Evolutionary conservation across 75 land plant species (phyloP).

Genomic region (Isoetes taiwanensis): DNA sequence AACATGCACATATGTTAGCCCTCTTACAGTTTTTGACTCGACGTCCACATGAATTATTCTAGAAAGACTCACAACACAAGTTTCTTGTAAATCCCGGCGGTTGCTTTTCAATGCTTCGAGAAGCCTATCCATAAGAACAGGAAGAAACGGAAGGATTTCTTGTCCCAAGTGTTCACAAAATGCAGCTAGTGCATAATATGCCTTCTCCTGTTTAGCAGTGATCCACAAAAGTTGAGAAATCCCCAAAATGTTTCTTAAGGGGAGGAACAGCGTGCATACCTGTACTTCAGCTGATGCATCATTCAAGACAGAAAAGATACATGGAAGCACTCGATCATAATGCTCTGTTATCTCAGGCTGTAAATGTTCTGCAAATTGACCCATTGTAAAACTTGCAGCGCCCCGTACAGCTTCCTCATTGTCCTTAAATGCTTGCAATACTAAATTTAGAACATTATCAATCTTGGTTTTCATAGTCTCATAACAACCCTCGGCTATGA

Average conservation of each 20-base stretch:
- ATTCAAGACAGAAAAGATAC: slow-evolving; percentile 69
- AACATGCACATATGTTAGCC: neutral
- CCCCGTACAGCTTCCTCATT: slow-evolving; percentile 74
- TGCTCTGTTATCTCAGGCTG: slow-evolving; percentile 84
- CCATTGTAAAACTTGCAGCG: slow-evolving; percentile 89
- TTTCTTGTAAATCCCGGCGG: slow-evolving; percentile 77
- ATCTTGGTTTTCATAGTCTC: slow-evolving; percentile 63
- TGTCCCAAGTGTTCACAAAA: slow-evolving; percentile 91
- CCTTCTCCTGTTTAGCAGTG: slow-evolving; percentile 96
- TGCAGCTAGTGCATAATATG: slow-evolving; percentile 94
- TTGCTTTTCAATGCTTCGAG: slow-evolving; percentile 58
- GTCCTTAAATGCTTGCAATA: slow-evolving; percentile 69
- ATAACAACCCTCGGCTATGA: slow-evolving; percentile 85
- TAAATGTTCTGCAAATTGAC: slow-evolving; percentile 94
- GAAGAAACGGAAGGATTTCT: slow-evolving; percentile 82
- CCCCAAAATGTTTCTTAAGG: too few relatives aligned
- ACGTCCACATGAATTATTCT: neutral
- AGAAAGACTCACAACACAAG: slow-evolving; percentile 68
- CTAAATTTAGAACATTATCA: slow-evolving; percentile 51
- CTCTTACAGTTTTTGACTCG: neutral
- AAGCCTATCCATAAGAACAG: slow-evolving; percentile 73
- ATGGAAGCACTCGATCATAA: slow-evolving; percentile 83
- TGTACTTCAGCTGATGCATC: slow-evolving; percentile 81
- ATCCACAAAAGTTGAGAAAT: too few relatives aligned
- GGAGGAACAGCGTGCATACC: slow-evolving; percentile 41